A percentile compares a stretch with the other conserved stretches of the same genome.
Conservation (phyloP, 2,329 filamentous ascomycete genomes). For the Harringtonia lauricola region DNA sequence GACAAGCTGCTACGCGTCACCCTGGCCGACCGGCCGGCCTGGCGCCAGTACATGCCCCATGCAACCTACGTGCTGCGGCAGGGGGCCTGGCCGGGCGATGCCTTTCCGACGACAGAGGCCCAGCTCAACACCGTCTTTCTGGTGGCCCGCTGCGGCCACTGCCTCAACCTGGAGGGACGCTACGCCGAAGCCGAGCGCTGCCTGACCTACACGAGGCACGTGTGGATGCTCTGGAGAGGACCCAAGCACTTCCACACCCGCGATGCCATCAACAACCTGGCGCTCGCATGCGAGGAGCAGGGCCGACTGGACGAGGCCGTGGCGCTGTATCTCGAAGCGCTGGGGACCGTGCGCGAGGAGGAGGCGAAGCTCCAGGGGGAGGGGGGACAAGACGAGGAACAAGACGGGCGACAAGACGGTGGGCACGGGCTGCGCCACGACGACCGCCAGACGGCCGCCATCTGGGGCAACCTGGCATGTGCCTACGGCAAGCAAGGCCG, state of each 20-base stretch:
- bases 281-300: background rate
- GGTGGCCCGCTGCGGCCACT: too few relatives aligned
- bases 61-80: background rate
- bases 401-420: too few relatives aligned
- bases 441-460: background rate
- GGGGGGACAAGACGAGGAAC: too few relatives aligned
- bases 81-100: too few relatives aligned
- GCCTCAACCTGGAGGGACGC: conserved; percentile 7
- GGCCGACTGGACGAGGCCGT: background rate
- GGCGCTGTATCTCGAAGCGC: too few relatives aligned
- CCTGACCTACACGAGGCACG: background rate
- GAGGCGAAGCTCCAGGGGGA: too few relatives aligned
- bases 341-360: background rate
- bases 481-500: background rate
- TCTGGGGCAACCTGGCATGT: background rate
- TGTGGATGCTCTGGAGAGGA: background rate
- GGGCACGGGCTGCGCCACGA: background rate
- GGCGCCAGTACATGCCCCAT: conserved; percentile 7
- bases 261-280: background rate
- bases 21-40: background rate
- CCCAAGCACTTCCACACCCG: background rate
- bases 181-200: conserved; percentile 1
- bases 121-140: too few relatives aligned
- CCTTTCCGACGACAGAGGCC: too few relatives aligned
- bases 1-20: conserved; percentile 3